phyloP scores from a whole-genome alignment of 805 yeast species.

The Groenewaldozyma salmanticensis region DNA sequence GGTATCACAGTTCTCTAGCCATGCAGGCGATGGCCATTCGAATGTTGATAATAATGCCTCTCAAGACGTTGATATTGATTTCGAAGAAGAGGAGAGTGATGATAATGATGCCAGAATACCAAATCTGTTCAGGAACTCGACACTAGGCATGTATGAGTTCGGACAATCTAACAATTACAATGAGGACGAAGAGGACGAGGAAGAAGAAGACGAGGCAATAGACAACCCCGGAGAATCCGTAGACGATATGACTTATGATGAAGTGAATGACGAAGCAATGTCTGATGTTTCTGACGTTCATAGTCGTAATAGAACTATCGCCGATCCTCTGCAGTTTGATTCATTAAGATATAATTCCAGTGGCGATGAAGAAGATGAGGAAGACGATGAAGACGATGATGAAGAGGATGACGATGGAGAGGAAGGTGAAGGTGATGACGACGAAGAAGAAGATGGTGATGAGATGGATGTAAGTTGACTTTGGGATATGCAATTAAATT shows the following conservation, averaged over 20 bases:
- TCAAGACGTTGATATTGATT: conserved; percentile 42
- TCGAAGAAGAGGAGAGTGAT: conserved; percentile 32
- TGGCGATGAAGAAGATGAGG: conserved; percentile 27
- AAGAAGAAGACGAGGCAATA: conserved; percentile 18
- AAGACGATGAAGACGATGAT: conserved; percentile 26
- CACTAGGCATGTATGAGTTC: conserved; percentile 89
- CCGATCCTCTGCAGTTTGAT: too few species aligned
- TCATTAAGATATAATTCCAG: conserved; percentile 3
- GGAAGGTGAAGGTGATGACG: conserved; percentile 21
- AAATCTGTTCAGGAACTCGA: conserved; percentile 76
- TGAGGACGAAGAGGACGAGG: conserved; percentile 34
- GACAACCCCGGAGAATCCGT: conserved; percentile 10
- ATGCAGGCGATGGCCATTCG: conserved; percentile 34
- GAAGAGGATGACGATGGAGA: conserved; percentile 30
- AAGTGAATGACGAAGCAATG: conserved; percentile 19
- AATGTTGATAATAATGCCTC: conserved; percentile 45
- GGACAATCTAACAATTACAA: conserved; percentile 61
- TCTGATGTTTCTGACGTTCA: conserved; percentile 18
- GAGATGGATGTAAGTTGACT: conserved; percentile 29
- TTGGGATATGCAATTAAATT: too few species aligned
- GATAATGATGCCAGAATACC: conserved; percentile 44
- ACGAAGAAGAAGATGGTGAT: conserved; percentile 22
- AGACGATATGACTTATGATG: conserved; percentile 16
- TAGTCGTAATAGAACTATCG: too few species aligned
- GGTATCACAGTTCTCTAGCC: conserved; percentile 35